Percentiles rank a stretch among this genome's conserved stretches.
These are phyloP conservation scores for Delitschia confertaspora DNA, from an alignment of 495 filamentous ascomycete genomes.

Conservation along the genomic window DNA sequence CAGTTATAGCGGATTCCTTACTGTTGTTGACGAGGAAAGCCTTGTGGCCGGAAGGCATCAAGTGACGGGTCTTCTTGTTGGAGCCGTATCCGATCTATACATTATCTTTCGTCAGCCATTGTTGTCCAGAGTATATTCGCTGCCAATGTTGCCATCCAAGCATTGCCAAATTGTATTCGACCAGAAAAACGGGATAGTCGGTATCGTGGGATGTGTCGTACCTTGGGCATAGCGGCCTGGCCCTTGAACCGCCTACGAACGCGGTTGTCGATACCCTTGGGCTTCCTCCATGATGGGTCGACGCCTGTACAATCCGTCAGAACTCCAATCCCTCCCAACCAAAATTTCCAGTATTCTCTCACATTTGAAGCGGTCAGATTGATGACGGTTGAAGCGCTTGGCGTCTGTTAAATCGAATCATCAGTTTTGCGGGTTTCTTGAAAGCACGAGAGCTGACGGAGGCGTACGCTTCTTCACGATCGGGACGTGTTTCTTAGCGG, in stretches of 20 bases:
- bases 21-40: slow-evolving; percentile 96
- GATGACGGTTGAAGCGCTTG: slow-evolving; percentile 87
- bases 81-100: slow-evolving; percentile 88
- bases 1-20: slow-evolving; percentile 4
- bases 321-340: not conserved
- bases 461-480: slow-evolving; percentile 99
- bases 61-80: slow-evolving; percentile 97
- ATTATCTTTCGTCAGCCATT: slow-evolving; percentile 15
- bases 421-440: slow-evolving; percentile 1
- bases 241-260: slow-evolving; percentile 91
- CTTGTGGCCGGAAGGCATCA: slow-evolving; percentile 99
- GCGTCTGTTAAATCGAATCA: slow-evolving; percentile 49
- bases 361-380: slow-evolving; percentile 91
- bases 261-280: slow-evolving; percentile 96
- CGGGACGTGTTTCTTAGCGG: slow-evolving; percentile 96
- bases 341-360: slow-evolving; percentile 9
- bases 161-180: not conserved
- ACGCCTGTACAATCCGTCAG: slow-evolving; percentile 38
- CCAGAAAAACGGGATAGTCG: not conserved
- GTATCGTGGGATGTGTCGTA: slow-evolving; percentile 56
- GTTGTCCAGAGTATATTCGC: slow-evolving; percentile 2
- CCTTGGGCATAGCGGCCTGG: slow-evolving; percentile 92
- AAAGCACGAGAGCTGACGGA: slow-evolving; percentile 2
- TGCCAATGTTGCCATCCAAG: not conserved
- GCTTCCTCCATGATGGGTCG: slow-evolving; percentile 86